Conservation (phyloP, 352 stramenopile genomes). For the Phytophthora brassicae region DNA sequence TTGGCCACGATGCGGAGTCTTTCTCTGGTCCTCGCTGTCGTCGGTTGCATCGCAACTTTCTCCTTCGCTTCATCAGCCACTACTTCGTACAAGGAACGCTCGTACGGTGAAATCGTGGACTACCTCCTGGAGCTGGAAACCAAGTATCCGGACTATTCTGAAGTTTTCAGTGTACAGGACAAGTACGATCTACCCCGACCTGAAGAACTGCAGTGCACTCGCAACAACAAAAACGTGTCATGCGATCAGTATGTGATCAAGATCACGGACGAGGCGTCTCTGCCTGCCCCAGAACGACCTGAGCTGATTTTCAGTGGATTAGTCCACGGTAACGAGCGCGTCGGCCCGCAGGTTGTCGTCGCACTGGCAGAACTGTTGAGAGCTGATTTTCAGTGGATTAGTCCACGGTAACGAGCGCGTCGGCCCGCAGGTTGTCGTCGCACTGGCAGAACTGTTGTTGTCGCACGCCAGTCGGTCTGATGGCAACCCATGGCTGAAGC, state of each 20-base stretch:
- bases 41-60: constrained; percentile 1
- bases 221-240: constrained; percentile 35
- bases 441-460: constrained; percentile 67
- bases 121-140: constrained; percentile 50
- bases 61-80: constrained; percentile 1
- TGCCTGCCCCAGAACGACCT: constrained; percentile 71
- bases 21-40: not conserved
- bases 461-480: constrained; percentile 49
- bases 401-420: constrained; percentile 96
- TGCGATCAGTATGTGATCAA: constrained; percentile 85
- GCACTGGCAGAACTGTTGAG: too few relatives aligned
- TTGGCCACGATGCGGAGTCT: constrained; percentile 17
- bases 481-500: constrained; percentile 54
- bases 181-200: constrained; percentile 65
- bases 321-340: constrained; percentile 94
- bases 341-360: constrained; percentile 87
- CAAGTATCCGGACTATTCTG: constrained; percentile 66
- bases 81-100: constrained; percentile 49
- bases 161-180: constrained; percentile 80
- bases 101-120: constrained; percentile 77
- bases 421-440: constrained; percentile 82
- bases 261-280: constrained; percentile 75
- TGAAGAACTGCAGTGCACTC: constrained; percentile 51
- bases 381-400: constrained; percentile 94
- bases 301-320: constrained; percentile 94